A percentile compares a stretch with the other conserved stretches of the same genome.
Conservation (phyloP, 169 alveolate genomes). For the Eimeria maxima region DNA sequence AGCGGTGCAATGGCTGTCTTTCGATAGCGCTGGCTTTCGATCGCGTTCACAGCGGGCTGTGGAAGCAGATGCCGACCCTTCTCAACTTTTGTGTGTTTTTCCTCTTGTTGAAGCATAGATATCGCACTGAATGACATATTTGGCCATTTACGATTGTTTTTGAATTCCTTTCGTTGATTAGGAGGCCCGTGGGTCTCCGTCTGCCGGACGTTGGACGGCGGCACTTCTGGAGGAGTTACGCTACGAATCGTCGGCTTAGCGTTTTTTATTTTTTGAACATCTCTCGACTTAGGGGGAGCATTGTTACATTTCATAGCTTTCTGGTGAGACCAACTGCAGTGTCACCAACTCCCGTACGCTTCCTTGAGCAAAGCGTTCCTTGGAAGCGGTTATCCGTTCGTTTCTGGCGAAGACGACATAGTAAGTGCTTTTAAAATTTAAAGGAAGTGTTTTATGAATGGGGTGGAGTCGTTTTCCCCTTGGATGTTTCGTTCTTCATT, state of each 20-base stretch:
- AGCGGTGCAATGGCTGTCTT: background rate
- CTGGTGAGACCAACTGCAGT: background rate
- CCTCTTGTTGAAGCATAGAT: too few species aligned
- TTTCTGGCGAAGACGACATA: background rate
- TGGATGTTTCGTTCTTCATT: too few species aligned
- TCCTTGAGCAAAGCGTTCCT: background rate
- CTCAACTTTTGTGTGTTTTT: background rate
- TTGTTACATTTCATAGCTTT: background rate
- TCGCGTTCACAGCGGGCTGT: background rate
- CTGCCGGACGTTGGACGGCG: background rate
- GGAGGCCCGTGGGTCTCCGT: background rate
- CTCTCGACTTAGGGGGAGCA: too few species aligned
- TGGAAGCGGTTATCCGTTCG: background rate
- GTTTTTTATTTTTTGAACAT: background rate
- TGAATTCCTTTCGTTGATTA: background rate
- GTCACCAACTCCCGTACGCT: background rate
- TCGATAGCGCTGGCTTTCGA: background rate
- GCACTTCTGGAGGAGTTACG: background rate
- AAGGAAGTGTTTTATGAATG: background rate
- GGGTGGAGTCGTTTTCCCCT: background rate
- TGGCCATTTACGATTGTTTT: background rate
- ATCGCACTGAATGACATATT: background rate
- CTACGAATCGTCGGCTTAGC: background rate
- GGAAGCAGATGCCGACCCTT: background rate
- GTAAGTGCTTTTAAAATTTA: background rate